Evolutionary conservation across 2,329 filamentous ascomycete genomes (phyloP).

Genomic region (Dothidotthia symphoricarpi): DNA sequence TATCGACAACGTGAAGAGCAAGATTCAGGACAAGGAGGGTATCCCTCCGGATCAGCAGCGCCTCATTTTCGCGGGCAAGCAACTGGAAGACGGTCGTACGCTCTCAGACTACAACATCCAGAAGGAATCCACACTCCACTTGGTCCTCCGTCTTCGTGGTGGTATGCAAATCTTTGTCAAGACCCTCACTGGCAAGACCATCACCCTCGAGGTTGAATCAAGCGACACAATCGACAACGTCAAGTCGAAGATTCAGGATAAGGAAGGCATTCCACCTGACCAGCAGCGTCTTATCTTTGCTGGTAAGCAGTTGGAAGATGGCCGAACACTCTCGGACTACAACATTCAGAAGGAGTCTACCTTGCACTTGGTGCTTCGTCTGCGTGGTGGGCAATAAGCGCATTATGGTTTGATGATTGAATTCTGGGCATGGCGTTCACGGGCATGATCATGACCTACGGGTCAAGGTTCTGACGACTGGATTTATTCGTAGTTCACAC

Average conservation of each 20-base stretch:
- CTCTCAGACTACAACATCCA: slow-evolving; percentile 94
- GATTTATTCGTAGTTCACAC: slow-evolving; percentile 32
- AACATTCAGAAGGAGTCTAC: slow-evolving; percentile 83
- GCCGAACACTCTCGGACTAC: slow-evolving; percentile 88
- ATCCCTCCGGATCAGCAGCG: slow-evolving; percentile 96
- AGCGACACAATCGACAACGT: slow-evolving; percentile 93
- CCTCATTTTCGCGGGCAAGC: slow-evolving; percentile 93
- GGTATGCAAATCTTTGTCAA: slow-evolving; percentile 64
- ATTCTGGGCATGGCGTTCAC: slow-evolving; percentile 34
- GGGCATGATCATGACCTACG: slow-evolving; percentile 23
- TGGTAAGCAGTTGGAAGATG: slow-evolving; percentile 90
- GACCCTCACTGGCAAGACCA: slow-evolving; percentile 77
- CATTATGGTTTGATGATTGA: slow-evolving; percentile 13
- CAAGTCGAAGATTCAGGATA: slow-evolving; percentile 78
- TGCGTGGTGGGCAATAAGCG: slow-evolving; percentile 55
- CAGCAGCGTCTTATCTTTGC: slow-evolving; percentile 93
- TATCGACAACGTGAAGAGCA: slow-evolving; percentile 94
- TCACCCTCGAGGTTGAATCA: slow-evolving; percentile 86
- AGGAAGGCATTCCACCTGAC: slow-evolving; percentile 86
- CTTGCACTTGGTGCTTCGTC: slow-evolving; percentile 62
- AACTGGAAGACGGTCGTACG: slow-evolving; percentile 91
- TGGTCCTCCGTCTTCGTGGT: slow-evolving; percentile 83
- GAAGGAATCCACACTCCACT: slow-evolving; percentile 83
- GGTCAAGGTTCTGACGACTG: slow-evolving; percentile 16
- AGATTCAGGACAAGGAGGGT: slow-evolving; percentile 97